These are phyloP conservation scores for Aspergillus amoenus DNA, from an alignment of 2,329 filamentous ascomycete genomes.

Conservation along the genomic window DNA sequence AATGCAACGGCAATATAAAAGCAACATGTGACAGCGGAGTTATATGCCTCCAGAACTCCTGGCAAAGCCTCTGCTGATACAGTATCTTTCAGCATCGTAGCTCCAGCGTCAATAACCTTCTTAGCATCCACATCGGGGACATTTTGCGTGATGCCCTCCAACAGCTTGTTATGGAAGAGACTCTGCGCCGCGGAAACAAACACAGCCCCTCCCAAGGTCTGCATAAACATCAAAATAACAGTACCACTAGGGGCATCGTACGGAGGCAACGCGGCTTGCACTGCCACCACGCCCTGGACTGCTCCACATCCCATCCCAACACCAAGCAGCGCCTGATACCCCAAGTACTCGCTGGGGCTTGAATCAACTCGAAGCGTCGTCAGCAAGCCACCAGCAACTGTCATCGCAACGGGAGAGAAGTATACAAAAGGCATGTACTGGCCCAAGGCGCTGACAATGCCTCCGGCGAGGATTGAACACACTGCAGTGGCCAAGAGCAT, in stretches of 20 bases:
- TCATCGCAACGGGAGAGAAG: too few relatives aligned
- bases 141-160: neutral
- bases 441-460: too few relatives aligned
- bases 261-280: neutral
- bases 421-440: too few relatives aligned
- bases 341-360: too few relatives aligned
- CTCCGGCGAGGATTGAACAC: too few relatives aligned
- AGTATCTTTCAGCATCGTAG: neutral
- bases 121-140: neutral
- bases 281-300: too few relatives aligned
- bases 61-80: neutral
- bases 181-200: conserved; percentile 36
- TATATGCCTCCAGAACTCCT: neutral
- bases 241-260: conserved; percentile 36
- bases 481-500: too few relatives aligned
- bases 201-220: conserved; percentile 39
- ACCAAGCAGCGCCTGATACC: too few relatives aligned
- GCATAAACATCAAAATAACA: conserved; percentile 36
- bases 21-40: neutral
- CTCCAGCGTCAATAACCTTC: neutral
- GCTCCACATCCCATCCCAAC: too few relatives aligned
- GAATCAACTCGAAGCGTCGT: too few relatives aligned
- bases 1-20: neutral
- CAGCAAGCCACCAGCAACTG: too few relatives aligned
- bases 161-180: conserved; percentile 38